phyloP scores from a whole-genome alignment of 108 stramenopile species.

The Skeletonema grethae region DNA sequence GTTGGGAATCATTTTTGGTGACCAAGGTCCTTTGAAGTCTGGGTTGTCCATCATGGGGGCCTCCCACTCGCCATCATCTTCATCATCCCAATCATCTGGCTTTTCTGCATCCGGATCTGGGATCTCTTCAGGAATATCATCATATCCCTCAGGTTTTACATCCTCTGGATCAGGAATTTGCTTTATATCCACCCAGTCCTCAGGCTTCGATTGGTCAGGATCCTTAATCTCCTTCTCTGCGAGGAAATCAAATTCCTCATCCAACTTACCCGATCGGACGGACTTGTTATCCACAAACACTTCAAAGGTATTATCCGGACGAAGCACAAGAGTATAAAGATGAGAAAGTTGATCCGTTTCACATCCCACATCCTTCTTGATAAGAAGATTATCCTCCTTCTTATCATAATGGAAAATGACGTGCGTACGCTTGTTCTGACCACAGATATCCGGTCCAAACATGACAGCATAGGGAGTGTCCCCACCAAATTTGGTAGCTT shows the following conservation, averaged over 20 bases:
- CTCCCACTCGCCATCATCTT: constrained; percentile 98
- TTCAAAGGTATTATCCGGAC: constrained; percentile 96
- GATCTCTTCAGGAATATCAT: constrained; percentile 90
- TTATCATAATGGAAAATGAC: constrained; percentile 95
- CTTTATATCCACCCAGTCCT: constrained; percentile 96
- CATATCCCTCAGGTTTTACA: constrained; percentile 97
- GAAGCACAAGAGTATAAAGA: constrained; percentile 95
- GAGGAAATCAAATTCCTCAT: constrained; percentile 96
- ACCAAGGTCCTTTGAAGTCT: constrained; percentile 96
- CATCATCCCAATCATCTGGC: constrained; percentile 99
- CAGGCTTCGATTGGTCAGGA: constrained; percentile 93
- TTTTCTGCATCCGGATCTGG: constrained; percentile 93
- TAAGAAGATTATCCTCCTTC: constrained; percentile 93
- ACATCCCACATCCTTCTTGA: constrained; percentile 90
- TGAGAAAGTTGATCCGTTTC: constrained; percentile 94
- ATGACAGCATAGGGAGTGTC: constrained; percentile 98
- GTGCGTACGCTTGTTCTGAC: constrained; percentile 93
- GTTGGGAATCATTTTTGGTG: constrained; percentile 94
- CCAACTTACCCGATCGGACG: constrained; percentile 89
- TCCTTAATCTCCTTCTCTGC: constrained; percentile 93
- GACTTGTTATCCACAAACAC: constrained; percentile 97
- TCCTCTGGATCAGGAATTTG: constrained; percentile 96
- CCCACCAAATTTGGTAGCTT: constrained; percentile 91
- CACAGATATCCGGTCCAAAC: constrained; percentile 99
- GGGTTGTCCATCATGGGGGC: constrained; percentile 97